These are phyloP conservation scores for Pyrenophora graminea DNA, from an alignment of 2,329 filamentous ascomycete species.

Conservation along the genomic window DNA sequence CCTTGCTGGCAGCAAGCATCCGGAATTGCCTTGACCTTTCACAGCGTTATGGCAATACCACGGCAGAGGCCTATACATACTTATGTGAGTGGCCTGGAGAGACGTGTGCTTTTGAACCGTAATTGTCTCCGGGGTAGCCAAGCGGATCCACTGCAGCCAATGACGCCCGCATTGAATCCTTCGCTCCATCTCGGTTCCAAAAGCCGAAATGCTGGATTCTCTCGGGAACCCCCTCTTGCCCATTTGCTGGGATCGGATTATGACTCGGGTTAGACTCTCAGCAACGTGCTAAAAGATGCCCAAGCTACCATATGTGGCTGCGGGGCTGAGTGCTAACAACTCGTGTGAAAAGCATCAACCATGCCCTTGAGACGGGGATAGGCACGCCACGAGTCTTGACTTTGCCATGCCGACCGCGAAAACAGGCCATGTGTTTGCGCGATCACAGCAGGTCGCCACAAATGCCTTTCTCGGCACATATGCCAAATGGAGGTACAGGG, in stretches of 20 bases:
- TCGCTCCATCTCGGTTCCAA: background rate
- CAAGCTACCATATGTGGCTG: no score
- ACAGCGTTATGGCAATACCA: no score
- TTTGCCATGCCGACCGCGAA: background rate
- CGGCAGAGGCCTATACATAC: no score
- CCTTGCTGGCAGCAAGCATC: no score
- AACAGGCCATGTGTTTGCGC: no score
- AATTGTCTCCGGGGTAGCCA: no score
- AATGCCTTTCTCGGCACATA: no score
- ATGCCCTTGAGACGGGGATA: background rate
- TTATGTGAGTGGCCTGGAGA: no score
- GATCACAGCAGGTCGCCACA: no score
- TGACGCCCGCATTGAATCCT: constrained; percentile 1
- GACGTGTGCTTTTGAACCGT: no score
- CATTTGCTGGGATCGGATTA: background rate
- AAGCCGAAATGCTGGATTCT: background rate
- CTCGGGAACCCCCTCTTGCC: background rate
- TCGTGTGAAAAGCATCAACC: background rate
- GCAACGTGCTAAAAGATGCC: background rate
- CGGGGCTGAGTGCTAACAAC: background rate
- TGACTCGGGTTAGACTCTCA: background rate
- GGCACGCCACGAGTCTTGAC: background rate
- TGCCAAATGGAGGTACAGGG: no score
- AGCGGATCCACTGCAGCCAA: background rate
- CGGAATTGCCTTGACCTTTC: background rate